Evolutionary conservation across 1,284 basidiomycete genomes (phyloP).

Genomic region (Ustilago trichophora): DNA sequence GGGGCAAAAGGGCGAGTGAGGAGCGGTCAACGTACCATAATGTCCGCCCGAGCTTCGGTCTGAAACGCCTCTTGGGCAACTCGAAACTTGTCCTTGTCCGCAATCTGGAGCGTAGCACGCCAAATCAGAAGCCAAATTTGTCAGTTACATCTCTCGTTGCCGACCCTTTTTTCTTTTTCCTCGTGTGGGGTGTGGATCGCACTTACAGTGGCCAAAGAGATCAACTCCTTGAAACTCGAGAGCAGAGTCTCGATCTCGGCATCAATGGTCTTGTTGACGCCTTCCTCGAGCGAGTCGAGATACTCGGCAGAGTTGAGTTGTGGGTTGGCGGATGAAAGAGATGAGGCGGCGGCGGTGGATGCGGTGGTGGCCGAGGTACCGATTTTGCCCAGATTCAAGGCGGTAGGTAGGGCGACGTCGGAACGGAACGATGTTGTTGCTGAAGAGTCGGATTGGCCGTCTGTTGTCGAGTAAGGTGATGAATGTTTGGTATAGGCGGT

Average conservation of each 20-base stretch:
- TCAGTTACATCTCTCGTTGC: no score
- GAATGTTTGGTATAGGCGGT: no score
- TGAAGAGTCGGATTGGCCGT: no score
- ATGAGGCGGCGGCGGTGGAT: conserved; percentile 28
- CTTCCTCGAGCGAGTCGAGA: conserved; percentile 82
- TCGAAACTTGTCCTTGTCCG: conserved; percentile 84
- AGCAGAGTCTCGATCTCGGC: conserved; percentile 82
- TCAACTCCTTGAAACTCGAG: conserved; percentile 88
- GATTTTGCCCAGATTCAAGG: conserved; percentile 38
- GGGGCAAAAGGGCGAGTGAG: conserved; percentile 11
- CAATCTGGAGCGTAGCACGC: no score
- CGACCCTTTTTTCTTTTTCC: no score
- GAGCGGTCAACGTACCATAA: conserved; percentile 77
- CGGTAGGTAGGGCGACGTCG: conserved; percentile 40
- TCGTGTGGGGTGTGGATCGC: no score
- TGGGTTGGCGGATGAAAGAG: conserved; percentile 1
- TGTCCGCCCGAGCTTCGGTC: conserved; percentile 82
- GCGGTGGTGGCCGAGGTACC: conserved; percentile 31
- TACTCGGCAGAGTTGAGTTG: conserved; percentile 71
- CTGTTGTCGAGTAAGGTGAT: no score
- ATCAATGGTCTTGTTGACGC: conserved; percentile 93
- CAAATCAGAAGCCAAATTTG: no score
- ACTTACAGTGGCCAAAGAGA: conserved; percentile 83
- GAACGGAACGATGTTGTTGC: conserved; percentile 15
- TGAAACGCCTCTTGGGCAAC: conserved; percentile 86